Base-by-base conservation (phyloP, 2,329 filamentous ascomycete species). In the Calonectria pteridis region DNA sequence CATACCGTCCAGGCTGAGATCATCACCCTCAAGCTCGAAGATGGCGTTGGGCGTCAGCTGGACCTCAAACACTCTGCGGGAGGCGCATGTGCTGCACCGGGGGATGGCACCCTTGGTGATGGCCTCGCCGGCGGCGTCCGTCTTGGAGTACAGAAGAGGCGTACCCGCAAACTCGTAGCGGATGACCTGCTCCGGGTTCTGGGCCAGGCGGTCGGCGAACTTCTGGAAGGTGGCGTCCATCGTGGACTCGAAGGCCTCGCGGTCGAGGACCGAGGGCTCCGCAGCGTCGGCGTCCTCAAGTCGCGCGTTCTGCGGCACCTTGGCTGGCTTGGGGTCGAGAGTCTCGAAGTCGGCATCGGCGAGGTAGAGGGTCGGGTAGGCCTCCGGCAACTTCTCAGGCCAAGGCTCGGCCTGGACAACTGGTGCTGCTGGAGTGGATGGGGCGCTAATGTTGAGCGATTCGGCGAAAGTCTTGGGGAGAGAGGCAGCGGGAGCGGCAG, bases 21-120 rank as follows among this genome's bases (percentile, higher is more conserved):
- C 92, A 51, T 96, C 94, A 2, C 90, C 92, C 87, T 98, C 97
- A 68, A 98, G 87, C 87, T 97, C 94, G 35, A 92, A 91, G 80
- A 99, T 99, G 4, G 95, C 93, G 82, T 98, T 94, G 50, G 97
- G 97, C 77, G 94, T 96, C 77, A 99, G 87, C 88, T 99, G 97
- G 72, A 98, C 88, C 88, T 99, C 97, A 83, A 98, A 98, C 18
- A 94, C 91, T 75, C 96, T 91, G 64, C 90, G 88, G 0, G 89
- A 90, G 11, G 94, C 93, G 84, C 97, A 99, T 79, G 91, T 93
- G 33, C 85, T 86, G 83, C 97, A 99, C 13, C 92, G 87, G 1
- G 96, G 95, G 33, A 98, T 91, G 2, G 90, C 87, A 26, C 81
- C 78, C 67, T 82, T 82, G 50, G 82, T 81, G 14, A 98, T 85